Base-by-base conservation (phyloP, 2,329 filamentous ascomycete species). In the Dendrostoma leiphaemia region DNA sequence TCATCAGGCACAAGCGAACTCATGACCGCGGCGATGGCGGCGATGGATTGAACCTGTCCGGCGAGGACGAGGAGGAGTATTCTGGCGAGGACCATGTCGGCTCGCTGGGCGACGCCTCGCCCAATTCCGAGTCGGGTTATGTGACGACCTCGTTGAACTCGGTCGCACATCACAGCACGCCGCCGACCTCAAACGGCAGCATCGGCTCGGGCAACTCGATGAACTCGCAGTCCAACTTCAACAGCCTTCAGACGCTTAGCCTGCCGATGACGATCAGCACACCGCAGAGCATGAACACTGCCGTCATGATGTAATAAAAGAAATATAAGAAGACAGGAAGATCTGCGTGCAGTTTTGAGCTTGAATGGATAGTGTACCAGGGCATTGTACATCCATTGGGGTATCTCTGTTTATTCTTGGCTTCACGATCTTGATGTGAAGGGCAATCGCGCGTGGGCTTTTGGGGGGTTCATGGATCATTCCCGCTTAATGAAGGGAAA, bases 31-130 rank as follows among this genome's bases (percentile, higher is more conserved):
- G 80, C 54, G 84, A 87, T 47, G 83, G 82, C 32, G 77, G 71
- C 38, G 84, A 87, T 40, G 70, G 70, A 54, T 78, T 85, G 64
- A 81, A 80, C 66, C 80, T 85, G 57, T 88, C 88, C 35, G 91
- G 93, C 54, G 91, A 96, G 63, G 91, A 95, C 43, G 84, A 93
- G 62, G 91, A 96, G 65, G 89, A 94, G 51, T 86, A 80, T 63
- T 86, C 84, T 32, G 90, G 93, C 57, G 91, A 95, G 61, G 90
- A 94, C 62, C 89, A 92, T 28, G 84, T 93, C 52, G 88, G 88
- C 49, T 87, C 90, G 35, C 81, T 92, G 26, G 90, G 91, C 60
- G 89, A 92, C 60, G 85, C 88, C 17, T 91, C 89, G 12, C 88
- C 90, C 15, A 84, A 81, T 45, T 89, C 87, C 0, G 85, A 89